phyloP scores from a whole-genome alignment of 495 filamentous ascomycete genomes.

The Monascus purpureus region DNA sequence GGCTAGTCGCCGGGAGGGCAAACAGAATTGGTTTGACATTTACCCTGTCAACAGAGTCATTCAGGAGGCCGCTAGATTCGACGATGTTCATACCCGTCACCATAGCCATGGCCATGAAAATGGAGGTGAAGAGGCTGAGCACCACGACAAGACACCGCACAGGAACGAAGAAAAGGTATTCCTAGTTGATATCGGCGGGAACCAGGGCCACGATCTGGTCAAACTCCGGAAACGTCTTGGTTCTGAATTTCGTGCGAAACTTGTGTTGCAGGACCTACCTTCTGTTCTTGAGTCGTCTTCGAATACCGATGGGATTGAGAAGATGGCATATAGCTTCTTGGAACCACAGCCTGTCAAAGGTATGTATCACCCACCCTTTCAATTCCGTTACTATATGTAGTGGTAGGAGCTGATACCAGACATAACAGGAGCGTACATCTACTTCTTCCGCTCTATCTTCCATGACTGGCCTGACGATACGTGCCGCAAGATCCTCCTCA shows the following conservation, averaged over 20 bases:
- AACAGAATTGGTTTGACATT: conserved; percentile 22
- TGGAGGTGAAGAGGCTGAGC: neutral
- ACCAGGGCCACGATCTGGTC: conserved; percentile 25
- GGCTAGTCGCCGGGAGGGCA: conserved; percentile 22
- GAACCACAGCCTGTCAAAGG: conserved; percentile 16
- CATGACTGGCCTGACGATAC: conserved; percentile 32
- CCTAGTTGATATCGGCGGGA: conserved; percentile 28
- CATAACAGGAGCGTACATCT: conserved; percentile 17
- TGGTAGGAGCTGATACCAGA: neutral
- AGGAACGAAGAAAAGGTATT: conserved; percentile 18
- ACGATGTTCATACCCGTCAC: neutral
- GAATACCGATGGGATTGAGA: conserved; percentile 10
- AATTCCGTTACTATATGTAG: neutral
- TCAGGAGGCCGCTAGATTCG: conserved; percentile 3
- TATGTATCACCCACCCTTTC: no score
- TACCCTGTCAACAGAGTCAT: conserved; percentile 18
- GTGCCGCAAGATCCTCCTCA: conserved; percentile 20
- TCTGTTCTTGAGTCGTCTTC: conserved; percentile 10
- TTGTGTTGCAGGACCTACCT: conserved; percentile 23
- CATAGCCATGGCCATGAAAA: no score
- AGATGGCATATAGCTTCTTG: conserved; percentile 15
- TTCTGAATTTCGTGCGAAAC: conserved; percentile 8
- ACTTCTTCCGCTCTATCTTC: conserved; percentile 31
- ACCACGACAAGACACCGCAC: neutral
- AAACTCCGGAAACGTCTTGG: conserved; percentile 11